Evolutionary conservation across 768 basidiomycete species (phyloP).

Genomic region (Phanerodontia chrysosporium): DNA sequence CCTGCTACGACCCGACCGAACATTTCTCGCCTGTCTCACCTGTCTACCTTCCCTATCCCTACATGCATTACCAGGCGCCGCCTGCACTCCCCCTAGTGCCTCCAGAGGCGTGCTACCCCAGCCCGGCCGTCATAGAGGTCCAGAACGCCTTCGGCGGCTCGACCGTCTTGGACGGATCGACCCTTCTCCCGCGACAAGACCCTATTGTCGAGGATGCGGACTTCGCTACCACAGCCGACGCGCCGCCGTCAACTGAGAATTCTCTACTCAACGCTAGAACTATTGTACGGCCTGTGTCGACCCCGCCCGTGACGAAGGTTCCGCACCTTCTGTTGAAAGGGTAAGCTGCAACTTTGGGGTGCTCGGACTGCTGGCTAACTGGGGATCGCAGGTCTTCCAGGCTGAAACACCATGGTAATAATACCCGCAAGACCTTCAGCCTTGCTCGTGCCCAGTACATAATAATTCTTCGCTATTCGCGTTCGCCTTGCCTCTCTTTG

Average conservation of each 20-base stretch:
- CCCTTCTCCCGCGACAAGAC: conserved; percentile 9
- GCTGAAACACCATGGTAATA: conserved; percentile 15
- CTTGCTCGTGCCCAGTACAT: not conserved
- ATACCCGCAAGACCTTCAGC: not conserved
- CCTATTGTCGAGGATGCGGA: not conserved
- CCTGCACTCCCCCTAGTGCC: not conserved
- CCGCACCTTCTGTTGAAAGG: not conserved
- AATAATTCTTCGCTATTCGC: not conserved
- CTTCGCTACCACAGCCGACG: not conserved
- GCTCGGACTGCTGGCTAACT: not conserved
- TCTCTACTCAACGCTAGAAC: not conserved
- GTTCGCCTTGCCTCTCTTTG: not conserved
- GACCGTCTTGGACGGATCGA: conserved; percentile 19
- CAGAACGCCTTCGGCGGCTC: conserved; percentile 4
- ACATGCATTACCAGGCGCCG: not conserved
- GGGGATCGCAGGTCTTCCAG: conserved; percentile 18
- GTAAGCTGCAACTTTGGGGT: not conserved
- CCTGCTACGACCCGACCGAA: not conserved
- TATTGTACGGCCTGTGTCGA: conserved; percentile 22
- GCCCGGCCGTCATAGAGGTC: not conserved
- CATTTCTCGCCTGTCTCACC: conserved; percentile 10
- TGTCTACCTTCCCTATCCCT: not conserved
- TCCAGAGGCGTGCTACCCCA: too few species aligned
- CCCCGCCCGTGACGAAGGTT: conserved; percentile 17
- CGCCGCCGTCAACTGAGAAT: not conserved